Percentiles rank a stretch among this genome's conserved stretches.
These are phyloP conservation scores for Trametes gibbosa DNA, from an alignment of 768 basidiomycete species.

Conservation along the genomic window DNA sequence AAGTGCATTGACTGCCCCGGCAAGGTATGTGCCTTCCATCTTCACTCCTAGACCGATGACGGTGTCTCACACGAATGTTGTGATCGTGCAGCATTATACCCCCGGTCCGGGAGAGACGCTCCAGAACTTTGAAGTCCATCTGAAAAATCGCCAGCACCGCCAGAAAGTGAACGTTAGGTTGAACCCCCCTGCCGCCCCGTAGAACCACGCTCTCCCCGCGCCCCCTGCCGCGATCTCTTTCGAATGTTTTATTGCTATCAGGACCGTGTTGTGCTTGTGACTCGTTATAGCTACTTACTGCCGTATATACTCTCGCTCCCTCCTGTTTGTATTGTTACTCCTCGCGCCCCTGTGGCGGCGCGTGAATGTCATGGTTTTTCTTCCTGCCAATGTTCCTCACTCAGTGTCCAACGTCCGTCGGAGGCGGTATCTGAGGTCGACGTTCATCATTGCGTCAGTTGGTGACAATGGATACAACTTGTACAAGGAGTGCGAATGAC, in stretches of 20 bases:
- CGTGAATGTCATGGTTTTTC: constrained; percentile 3
- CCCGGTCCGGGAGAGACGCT: constrained; percentile 86
- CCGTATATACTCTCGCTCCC: constrained; percentile 3
- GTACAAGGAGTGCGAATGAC: background rate
- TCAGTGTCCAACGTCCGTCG: too few species aligned
- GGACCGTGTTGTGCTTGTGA: constrained; percentile 21
- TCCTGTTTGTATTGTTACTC: constrained; percentile 17
- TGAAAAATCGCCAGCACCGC: constrained; percentile 82
- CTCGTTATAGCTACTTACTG: constrained; percentile 17
- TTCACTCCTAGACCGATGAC: background rate
- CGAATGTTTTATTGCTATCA: constrained; percentile 17
- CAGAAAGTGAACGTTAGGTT: constrained; percentile 65
- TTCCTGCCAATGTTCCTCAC: background rate
- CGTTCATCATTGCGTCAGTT: background rate
- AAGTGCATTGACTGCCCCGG: constrained; percentile 92
- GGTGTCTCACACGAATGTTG: constrained; percentile 11
- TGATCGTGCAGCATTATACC: constrained; percentile 67
- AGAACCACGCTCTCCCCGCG: background rate
- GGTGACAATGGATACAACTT: background rate
- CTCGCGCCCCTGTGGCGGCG: background rate
- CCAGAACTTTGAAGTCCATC: constrained; percentile 88
- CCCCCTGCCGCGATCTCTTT: background rate
- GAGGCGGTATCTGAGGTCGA: too few species aligned
- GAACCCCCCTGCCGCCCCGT: constrained; percentile 16
- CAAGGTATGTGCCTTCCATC: constrained; percentile 54